These are phyloP conservation scores for Pyrus hybrid DNA, from an alignment of 331 rosid genomes.

Conservation along the genomic window DNA sequence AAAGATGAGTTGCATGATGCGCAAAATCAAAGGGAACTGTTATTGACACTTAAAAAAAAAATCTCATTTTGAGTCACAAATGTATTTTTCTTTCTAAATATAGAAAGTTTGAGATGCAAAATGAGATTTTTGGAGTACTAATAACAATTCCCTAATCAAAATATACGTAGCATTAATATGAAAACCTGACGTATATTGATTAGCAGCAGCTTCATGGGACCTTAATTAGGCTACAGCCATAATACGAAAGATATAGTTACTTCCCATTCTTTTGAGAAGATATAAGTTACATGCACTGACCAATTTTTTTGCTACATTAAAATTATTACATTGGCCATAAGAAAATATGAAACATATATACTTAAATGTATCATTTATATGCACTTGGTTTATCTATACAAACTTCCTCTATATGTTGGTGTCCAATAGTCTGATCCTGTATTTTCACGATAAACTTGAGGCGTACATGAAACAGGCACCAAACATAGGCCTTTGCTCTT, in stretches of 20 bases:
- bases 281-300: background rate
- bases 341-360: background rate
- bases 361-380: background rate
- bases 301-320: background rate
- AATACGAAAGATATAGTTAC: background rate
- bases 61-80: too few species aligned
- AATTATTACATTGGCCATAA: background rate
- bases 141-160: too few species aligned
- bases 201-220: background rate
- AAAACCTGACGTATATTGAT: too few species aligned
- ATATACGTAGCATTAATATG: too few species aligned
- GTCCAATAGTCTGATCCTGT: conserved; percentile 89
- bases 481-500: conserved; percentile 79
- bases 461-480: conserved; percentile 78
- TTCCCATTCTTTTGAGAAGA: too few species aligned
- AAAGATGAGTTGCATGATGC: background rate
- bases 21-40: too few species aligned
- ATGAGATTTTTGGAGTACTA: too few species aligned
- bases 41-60: too few species aligned
- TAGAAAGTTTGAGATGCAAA: too few species aligned
- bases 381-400: conserved; percentile 38
- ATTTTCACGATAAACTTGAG: conserved; percentile 73
- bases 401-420: conserved; percentile 83
- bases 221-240: background rate
- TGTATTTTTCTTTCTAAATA: too few species aligned